phyloP scores from a whole-genome alignment of 2,329 filamentous ascomycete species.

The Fusarium keratoplasticum region DNA sequence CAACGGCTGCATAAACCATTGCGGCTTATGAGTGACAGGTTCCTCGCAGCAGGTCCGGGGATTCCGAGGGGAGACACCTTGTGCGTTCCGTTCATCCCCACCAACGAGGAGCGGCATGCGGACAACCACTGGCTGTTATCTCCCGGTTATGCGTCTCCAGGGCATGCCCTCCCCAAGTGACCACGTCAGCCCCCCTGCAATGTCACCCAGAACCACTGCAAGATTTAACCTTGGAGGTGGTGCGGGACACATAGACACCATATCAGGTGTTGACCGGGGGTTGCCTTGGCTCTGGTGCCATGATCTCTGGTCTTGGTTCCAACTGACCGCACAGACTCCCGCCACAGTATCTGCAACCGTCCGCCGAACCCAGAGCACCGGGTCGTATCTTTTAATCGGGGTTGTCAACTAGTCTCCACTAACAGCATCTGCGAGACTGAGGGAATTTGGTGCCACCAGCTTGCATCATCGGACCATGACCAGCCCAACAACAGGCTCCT shows the following conservation, averaged over 20 bases:
- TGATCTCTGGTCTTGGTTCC: not conserved
- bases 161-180: not conserved
- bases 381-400: not conserved
- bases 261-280: not conserved
- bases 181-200: not conserved
- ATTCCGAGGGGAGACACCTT: not conserved
- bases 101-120: not conserved
- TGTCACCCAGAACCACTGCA: not conserved
- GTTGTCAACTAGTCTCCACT: not conserved
- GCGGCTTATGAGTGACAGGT: not conserved
- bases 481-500: not conserved
- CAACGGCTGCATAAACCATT: constrained; percentile 1
- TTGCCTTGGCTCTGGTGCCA: not conserved
- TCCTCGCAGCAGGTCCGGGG: not conserved
- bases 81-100: not conserved
- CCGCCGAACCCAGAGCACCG: not conserved
- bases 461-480: not conserved
- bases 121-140: not conserved
- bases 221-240: not conserved
- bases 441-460: not conserved
- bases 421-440: not conserved
- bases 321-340: not conserved
- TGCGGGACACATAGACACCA: not conserved
- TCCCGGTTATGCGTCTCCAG: not conserved
- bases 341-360: not conserved